Percentiles rank a stretch among this genome's conserved stretches.
Conservation (phyloP, 495 filamentous ascomycete genomes). For the Letharia lupina region DNA sequence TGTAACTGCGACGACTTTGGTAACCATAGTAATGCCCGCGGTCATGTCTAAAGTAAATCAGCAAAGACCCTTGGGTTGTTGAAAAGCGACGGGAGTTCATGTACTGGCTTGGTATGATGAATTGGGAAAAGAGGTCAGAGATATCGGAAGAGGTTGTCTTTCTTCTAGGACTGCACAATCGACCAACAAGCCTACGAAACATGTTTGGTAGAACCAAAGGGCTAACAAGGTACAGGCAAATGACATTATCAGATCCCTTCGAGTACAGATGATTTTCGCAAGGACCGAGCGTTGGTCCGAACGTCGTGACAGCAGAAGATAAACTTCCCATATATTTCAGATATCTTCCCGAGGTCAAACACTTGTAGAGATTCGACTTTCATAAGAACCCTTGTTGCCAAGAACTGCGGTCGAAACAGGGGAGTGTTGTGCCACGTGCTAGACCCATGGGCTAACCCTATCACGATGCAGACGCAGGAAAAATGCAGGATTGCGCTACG, state of each 20-base stretch:
- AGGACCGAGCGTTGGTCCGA: background rate
- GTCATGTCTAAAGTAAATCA: background rate
- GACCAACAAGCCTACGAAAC: background rate
- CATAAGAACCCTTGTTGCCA: background rate
- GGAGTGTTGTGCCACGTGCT: background rate
- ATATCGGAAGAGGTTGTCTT: background rate
- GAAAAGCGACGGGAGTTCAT: background rate
- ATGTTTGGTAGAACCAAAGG: background rate
- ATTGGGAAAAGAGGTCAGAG: background rate
- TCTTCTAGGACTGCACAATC: background rate
- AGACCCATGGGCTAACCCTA: background rate
- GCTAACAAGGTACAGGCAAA: background rate
- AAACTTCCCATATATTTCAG: no score
- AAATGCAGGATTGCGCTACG: background rate
- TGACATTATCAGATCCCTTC: background rate
- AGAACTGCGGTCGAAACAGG: background rate
- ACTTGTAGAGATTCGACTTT: background rate
- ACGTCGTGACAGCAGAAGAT: background rate
- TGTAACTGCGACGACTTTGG: background rate
- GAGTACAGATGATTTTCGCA: background rate
- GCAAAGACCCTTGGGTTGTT: background rate
- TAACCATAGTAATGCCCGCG: background rate
- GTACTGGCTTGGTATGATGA: background rate
- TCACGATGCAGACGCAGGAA: background rate
- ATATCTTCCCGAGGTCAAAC: background rate